Percentiles rank a stretch among this genome's conserved stretches.
These are phyloP conservation scores for Porpolomopsis calyptriformis DNA, from an alignment of 768 basidiomycete species.

Conservation along the genomic window DNA sequence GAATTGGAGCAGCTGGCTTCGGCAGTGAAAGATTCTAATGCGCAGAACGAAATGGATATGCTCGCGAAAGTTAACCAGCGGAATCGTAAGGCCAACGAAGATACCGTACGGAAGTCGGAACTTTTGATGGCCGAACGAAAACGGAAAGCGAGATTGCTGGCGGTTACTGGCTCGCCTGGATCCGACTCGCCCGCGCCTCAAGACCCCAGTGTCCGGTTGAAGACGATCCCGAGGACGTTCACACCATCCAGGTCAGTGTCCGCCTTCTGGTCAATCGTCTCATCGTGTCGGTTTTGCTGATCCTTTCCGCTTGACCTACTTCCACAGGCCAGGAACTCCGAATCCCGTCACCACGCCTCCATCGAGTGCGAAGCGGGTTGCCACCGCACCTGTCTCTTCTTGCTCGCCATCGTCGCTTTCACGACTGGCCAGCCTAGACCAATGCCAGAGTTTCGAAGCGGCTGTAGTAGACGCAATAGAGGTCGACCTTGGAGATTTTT, in stretches of 20 bases:
- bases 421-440: constrained; percentile 13
- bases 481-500: constrained; percentile 74
- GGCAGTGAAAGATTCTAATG: constrained; percentile 12
- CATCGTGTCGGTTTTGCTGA: constrained; percentile 6
- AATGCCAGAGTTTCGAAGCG: constrained; percentile 36
- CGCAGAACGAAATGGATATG: constrained; percentile 30
- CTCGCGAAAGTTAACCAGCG: constrained; percentile 81
- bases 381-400: constrained; percentile 16
- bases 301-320: constrained; percentile 16
- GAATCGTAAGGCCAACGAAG: constrained; percentile 76
- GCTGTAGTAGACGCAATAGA: constrained; percentile 53
- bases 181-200: constrained; percentile 31
- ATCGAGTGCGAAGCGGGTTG: constrained; percentile 20
- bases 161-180: constrained; percentile 26
- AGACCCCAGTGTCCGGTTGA: constrained; percentile 61
- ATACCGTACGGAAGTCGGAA: constrained; percentile 71
- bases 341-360: constrained; percentile 30
- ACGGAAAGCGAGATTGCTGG: constrained; percentile 54
- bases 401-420: constrained; percentile 17
- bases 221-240: constrained; percentile 50
- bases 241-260: constrained; percentile 50
- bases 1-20: constrained; percentile 46
- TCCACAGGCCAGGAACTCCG: constrained; percentile 39
- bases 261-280: constrained; percentile 7
- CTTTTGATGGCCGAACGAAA: constrained; percentile 57